Percentiles rank a stretch among this genome's conserved stretches.
Evolutionary conservation across 164 flowering plant species (phyloP).

Genomic region (Aristolochia californica): DNA sequence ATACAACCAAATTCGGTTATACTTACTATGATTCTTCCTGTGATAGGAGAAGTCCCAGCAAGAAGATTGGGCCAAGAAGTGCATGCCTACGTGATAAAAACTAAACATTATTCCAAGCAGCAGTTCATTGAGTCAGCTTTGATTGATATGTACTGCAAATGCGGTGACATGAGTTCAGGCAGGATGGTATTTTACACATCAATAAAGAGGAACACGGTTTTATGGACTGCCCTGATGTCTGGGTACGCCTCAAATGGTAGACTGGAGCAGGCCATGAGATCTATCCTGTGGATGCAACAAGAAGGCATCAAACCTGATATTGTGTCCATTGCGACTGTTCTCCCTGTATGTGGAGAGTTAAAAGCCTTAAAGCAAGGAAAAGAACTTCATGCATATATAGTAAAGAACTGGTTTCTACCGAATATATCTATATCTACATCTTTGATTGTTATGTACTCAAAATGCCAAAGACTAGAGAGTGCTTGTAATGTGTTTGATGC

Average conservation of each 20-base stretch:
- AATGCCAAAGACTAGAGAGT: slow-evolving; percentile 39
- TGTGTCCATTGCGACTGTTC: slow-evolving; percentile 70
- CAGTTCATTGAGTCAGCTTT: slow-evolving; percentile 52
- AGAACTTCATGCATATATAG: slow-evolving; percentile 61
- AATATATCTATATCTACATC: slow-evolving; percentile 66
- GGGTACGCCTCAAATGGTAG: slow-evolving; percentile 69
- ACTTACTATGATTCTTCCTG: slow-evolving; percentile 56
- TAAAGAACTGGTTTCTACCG: slow-evolving; percentile 54
- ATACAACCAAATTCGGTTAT: slow-evolving; percentile 55
- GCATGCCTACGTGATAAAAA: slow-evolving; percentile 66
- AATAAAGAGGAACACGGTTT: slow-evolving; percentile 50
- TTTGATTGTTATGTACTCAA: slow-evolving; percentile 75
- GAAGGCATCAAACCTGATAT: slow-evolving; percentile 86
- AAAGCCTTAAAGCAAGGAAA: slow-evolving; percentile 59
- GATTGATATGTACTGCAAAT: slow-evolving; percentile 88
- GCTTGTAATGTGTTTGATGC: slow-evolving; percentile 43
- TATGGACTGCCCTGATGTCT: slow-evolving; percentile 85
- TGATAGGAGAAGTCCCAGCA: slow-evolving; percentile 45
- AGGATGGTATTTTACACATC: slow-evolving; percentile 57
- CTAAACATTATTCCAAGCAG: slow-evolving; percentile 34
- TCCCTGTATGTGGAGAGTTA: slow-evolving; percentile 69
- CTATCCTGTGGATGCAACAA: slow-evolving; percentile 84
- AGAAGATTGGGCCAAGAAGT: slow-evolving; percentile 52
- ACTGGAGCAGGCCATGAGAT: slow-evolving; percentile 71
- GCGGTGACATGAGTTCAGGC: slow-evolving; percentile 58